A percentile compares a stretch with the other conserved stretches of the same genome.
phyloP scores from a whole-genome alignment of 345 rosid species.

The Dipteronia dyeriana region DNA sequence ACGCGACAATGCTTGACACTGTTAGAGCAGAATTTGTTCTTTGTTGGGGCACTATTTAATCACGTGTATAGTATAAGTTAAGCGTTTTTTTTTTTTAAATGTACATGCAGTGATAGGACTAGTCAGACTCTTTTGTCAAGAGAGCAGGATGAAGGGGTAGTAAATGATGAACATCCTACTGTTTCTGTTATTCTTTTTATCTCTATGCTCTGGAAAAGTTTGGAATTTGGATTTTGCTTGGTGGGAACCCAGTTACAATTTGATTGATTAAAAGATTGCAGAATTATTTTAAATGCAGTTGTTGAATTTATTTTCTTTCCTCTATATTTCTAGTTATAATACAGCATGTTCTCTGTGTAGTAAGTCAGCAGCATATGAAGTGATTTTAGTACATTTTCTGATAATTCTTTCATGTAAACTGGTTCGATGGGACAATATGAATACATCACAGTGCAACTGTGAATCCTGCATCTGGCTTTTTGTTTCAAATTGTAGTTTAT shows the following conservation, averaged over 20 bases:
- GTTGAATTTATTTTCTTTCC: not conserved
- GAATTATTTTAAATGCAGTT: not conserved
- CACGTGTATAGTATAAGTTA: not conserved
- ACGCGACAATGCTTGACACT: not conserved
- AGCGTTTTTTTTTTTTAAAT: not conserved
- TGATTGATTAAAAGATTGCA: not conserved
- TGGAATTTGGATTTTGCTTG: not conserved
- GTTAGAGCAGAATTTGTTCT: too few relatives aligned
- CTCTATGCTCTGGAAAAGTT: not conserved
- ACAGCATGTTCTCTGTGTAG: not conserved
- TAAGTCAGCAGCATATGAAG: not conserved
- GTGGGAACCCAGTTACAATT: not conserved
- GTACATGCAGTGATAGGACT: not conserved
- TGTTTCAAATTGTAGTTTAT: slow-evolving; percentile 15
- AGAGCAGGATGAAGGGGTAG: not conserved
- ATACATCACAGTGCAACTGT: slow-evolving; percentile 3
- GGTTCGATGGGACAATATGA: not conserved
- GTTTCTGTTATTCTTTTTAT: not conserved
- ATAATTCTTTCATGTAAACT: not conserved
- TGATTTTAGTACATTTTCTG: not conserved
- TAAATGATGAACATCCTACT: not conserved
- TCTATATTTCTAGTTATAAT: not conserved
- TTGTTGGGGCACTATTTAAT: not conserved
- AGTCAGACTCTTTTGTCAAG: not conserved
- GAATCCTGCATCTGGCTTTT: not conserved